A percentile compares a stretch with the other conserved stretches of the same genome.
phyloP scores from a whole-genome alignment of 2,329 filamentous ascomycete genomes.

The Phaeosphaeriaceae sp. region DNA sequence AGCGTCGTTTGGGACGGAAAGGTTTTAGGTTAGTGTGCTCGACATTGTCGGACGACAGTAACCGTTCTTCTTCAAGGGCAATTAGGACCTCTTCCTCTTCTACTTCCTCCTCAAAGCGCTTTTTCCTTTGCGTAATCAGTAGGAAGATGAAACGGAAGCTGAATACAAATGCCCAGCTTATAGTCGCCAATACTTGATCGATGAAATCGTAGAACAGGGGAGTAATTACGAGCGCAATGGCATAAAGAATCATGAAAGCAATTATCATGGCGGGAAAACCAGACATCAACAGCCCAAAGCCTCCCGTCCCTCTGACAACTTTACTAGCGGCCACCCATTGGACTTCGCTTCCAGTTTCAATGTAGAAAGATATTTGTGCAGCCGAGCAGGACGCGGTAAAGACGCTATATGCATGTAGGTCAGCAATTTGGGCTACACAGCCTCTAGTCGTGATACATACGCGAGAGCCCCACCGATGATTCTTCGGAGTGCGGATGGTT shows the following conservation, averaged over 20 bases:
- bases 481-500: conserved; percentile 8
- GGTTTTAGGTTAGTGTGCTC: conserved; percentile 1
- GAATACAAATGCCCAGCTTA: conserved; percentile 6
- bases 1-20: neutral
- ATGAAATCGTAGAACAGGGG: conserved; percentile 17
- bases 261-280: conserved; percentile 16
- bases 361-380: conserved; percentile 21
- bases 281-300: conserved; percentile 18
- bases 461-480: conserved; percentile 13
- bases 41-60: neutral
- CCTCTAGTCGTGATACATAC: conserved; percentile 7
- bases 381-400: conserved; percentile 20
- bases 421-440: neutral
- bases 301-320: conserved; percentile 21
- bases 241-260: conserved; percentile 12
- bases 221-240: conserved; percentile 12
- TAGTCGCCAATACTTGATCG: conserved; percentile 10
- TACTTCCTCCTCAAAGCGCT: too few relatives aligned
- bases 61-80: conserved; percentile 12
- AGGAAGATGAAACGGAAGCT: conserved; percentile 5
- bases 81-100: conserved; percentile 16
- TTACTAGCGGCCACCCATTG: conserved; percentile 26
- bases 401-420: conserved; percentile 4
- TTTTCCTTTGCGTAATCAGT: conserved; percentile 4
- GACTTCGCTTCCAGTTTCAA: conserved; percentile 23